Evolutionary conservation across 192 early-diverging fungal species (phyloP).

Genomic region (Chytriomyces sp.): DNA sequence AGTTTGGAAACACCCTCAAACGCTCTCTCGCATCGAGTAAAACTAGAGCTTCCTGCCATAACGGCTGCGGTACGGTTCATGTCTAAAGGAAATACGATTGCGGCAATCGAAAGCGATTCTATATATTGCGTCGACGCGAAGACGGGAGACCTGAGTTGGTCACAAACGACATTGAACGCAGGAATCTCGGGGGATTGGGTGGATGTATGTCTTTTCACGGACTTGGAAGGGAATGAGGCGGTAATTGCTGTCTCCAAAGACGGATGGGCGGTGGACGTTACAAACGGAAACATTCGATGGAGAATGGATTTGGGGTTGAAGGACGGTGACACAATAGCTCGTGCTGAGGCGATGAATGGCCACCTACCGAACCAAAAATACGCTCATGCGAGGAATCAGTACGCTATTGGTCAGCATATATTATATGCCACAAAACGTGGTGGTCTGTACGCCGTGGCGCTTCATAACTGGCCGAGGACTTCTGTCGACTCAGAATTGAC

Average conservation of each 20-base stretch:
- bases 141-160: constrained; percentile 7
- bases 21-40: constrained; percentile 6
- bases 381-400: constrained; percentile 5
- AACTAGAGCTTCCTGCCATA: constrained; percentile 6
- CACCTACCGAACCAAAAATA: constrained; percentile 11
- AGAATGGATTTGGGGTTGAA: constrained; percentile 10
- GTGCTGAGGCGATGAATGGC: constrained; percentile 10
- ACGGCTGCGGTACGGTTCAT: constrained; percentile 1
- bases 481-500: not conserved
- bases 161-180: constrained; percentile 8
- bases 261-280: constrained; percentile 19
- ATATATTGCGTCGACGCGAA: constrained; percentile 19
- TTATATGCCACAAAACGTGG: constrained; percentile 3
- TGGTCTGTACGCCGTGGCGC: not conserved
- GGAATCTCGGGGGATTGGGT: constrained; percentile 13
- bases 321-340: not conserved
- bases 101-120: constrained; percentile 2
- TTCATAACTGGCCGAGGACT: constrained; percentile 9
- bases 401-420: constrained; percentile 12
- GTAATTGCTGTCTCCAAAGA: constrained; percentile 5
- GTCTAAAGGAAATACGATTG: not conserved
- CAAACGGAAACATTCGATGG: constrained; percentile 10
- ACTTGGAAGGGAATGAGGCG: constrained; percentile 3
- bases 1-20: constrained; percentile 22
- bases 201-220: constrained; percentile 16